Conservation (phyloP, 129 eudicot species). For the Helichrysum umbraculigerum region DNA sequence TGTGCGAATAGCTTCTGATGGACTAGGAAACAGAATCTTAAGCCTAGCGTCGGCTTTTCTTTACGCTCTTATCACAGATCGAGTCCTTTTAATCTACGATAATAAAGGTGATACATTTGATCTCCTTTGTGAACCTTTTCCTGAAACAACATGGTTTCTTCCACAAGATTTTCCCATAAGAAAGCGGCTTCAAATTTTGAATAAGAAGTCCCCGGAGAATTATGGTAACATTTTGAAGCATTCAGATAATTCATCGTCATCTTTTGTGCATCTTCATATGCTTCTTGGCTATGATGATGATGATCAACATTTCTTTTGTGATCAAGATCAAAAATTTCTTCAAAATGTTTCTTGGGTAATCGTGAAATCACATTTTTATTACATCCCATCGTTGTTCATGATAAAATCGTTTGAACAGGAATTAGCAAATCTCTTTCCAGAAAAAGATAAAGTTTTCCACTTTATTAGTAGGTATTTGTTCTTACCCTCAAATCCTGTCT, state of each 20-base stretch:
- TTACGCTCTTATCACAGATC: not conserved
- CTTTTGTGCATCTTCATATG: slow-evolving; percentile 1
- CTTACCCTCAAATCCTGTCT: not conserved
- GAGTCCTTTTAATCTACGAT: not conserved
- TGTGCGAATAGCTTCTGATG: not conserved
- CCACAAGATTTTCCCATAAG: not conserved
- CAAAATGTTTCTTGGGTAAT: not conserved
- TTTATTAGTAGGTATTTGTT: not conserved
- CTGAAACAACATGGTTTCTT: slow-evolving; percentile 1
- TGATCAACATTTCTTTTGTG: slow-evolving; percentile 1
- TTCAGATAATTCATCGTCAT: not conserved
- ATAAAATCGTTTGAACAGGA: not conserved
- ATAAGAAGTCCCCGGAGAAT: not conserved
- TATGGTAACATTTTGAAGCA: not conserved
- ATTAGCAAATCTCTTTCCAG: not conserved
- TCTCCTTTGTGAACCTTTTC: slow-evolving; percentile 10
- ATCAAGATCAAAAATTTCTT: not conserved
- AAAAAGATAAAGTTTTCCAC: slow-evolving; percentile 1
- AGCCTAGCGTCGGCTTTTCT: slow-evolving; percentile 6
- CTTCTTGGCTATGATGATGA: not conserved
- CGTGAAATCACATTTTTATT: not conserved
- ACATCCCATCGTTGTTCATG: slow-evolving; percentile 3
- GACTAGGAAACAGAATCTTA: slow-evolving; percentile 4
- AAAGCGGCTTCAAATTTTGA: not conserved
- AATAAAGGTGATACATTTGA: not conserved